These are phyloP conservation scores for Fagus crenata DNA, from an alignment of 306 rosid genomes.

Conservation along the genomic window DNA sequence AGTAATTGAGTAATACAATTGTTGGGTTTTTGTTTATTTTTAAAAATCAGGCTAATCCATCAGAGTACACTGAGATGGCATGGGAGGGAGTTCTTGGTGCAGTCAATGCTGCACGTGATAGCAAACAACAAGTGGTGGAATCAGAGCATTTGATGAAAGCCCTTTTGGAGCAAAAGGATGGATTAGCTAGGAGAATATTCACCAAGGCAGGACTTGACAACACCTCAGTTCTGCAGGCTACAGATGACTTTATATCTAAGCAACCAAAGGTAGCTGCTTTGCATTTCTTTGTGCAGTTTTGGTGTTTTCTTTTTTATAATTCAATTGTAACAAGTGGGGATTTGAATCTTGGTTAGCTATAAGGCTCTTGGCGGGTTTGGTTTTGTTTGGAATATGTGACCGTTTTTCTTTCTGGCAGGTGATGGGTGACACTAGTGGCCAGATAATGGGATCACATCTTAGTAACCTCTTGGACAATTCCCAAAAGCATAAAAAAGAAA, in stretches of 20 bases:
- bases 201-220: conserved; percentile 92
- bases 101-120: conserved; percentile 70
- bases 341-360: too few species aligned
- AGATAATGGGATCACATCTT: conserved; percentile 62
- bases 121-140: conserved; percentile 88
- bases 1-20: neutral
- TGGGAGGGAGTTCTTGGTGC: conserved; percentile 93
- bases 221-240: conserved; percentile 86
- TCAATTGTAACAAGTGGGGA: too few species aligned
- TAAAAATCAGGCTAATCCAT: conserved; percentile 52
- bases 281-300: conserved; percentile 4
- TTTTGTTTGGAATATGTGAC: conserved; percentile 21
- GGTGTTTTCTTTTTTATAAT: neutral
- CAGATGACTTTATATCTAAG: conserved; percentile 72
- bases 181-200: conserved; percentile 82
- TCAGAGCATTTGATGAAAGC: conserved; percentile 97
- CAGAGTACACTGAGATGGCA: conserved; percentile 94
- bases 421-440: conserved; percentile 79
- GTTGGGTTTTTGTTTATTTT: neutral
- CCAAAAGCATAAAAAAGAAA: conserved; percentile 62
- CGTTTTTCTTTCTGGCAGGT: conserved; percentile 46
- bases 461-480: conserved; percentile 60
- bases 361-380: neutral
- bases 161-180: conserved; percentile 91
- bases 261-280: conserved; percentile 69